These are phyloP conservation scores for Colletotrichum cordylinicola DNA, from an alignment of 2,329 filamentous ascomycete genomes.

Conservation along the genomic window DNA sequence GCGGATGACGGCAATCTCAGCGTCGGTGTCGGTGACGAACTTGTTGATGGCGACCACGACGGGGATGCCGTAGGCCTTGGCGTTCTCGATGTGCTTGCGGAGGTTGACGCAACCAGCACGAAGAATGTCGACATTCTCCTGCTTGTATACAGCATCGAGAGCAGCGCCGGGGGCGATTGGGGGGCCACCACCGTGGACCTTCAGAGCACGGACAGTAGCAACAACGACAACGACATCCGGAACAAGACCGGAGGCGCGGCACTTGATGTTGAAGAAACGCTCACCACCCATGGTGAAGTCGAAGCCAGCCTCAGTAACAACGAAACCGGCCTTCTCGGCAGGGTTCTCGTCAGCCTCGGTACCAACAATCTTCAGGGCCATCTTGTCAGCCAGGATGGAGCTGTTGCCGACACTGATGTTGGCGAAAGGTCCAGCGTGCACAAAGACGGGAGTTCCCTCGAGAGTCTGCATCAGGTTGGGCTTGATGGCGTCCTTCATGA, in stretches of 20 bases:
- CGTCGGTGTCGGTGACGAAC: conserved; percentile 91
- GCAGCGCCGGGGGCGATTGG: conserved; percentile 87
- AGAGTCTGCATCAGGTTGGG: conserved; percentile 98
- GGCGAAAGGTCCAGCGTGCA: conserved; percentile 96
- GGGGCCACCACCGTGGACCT: conserved; percentile 97
- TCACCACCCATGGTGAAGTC: conserved; percentile 99
- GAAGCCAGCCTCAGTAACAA: conserved; percentile 96
- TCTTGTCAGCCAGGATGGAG: conserved; percentile 92
- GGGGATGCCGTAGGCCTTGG: conserved; percentile 86
- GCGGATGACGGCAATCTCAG: conserved; percentile 86
- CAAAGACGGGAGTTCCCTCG: conserved; percentile 96
- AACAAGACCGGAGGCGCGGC: conserved; percentile 88
- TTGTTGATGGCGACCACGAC: conserved; percentile 98
- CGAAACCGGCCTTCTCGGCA: conserved; percentile 83
- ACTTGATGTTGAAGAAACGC: conserved; percentile 99
- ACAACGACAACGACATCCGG: conserved; percentile 96
- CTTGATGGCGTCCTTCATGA: conserved; percentile 99
- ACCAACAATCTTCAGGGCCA: conserved; percentile 93
- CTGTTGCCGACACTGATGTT: conserved; percentile 98
- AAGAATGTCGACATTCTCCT: conserved; percentile 92
- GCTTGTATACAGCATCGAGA: conserved; percentile 86
- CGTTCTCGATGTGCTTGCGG: conserved; percentile 93
- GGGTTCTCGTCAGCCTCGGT: conserved; percentile 92
- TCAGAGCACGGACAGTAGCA: conserved; percentile 92
- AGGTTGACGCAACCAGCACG: conserved; percentile 92